Evolutionary conservation across 495 filamentous ascomycete species (phyloP), one percentile per base, ranked within the genome.

Genomic region (Sabuloglossum arenarium): DNA sequence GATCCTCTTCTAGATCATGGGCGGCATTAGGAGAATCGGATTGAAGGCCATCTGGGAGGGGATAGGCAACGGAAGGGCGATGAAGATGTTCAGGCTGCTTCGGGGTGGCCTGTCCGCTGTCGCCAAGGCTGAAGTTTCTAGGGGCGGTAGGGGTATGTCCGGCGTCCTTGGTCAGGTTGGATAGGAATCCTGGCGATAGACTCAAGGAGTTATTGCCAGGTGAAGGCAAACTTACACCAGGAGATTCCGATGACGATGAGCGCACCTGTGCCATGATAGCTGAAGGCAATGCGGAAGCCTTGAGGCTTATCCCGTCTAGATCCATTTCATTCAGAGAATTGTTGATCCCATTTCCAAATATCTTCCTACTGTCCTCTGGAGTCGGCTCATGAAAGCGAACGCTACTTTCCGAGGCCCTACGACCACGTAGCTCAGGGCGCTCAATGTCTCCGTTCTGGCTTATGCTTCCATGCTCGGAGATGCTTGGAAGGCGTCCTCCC

Each of bases 1-100:
- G 45, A 50, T 65, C 64, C 55, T 32, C 45, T 56, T 64, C 43
- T 12, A 46, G 53, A 29, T 59, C 42, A 42, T 57, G 50, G 45
- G 59, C 53, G 54, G 54, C 25, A 43, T 59, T 21, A n/a, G 56
- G 27, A 23, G 39, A 43, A 6, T 37, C 34, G n/a, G 55, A 30
- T n/a, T 3, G 21, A 3, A 34, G 53, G 25, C 8, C 23, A 11
- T 37, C 27, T 31, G 53, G 25, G 10, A 24, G 30, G 9, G 53
- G 30, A 27, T 23, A 23, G 10, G 37, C 55, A 11, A 56, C 11
- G n/a, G 53, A 55, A 28, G 53, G 28, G 12, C 31, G 53, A 19
- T 55, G 53, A 12, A 55, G 28, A 39, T 28, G 53, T 28, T 37
- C 31, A 5, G 28, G 24, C n/a, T 56, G 55, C 29, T 31, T 56